Evolutionary conservation across 164 flowering plant species (phyloP).

Genomic region (Piper betle): DNA sequence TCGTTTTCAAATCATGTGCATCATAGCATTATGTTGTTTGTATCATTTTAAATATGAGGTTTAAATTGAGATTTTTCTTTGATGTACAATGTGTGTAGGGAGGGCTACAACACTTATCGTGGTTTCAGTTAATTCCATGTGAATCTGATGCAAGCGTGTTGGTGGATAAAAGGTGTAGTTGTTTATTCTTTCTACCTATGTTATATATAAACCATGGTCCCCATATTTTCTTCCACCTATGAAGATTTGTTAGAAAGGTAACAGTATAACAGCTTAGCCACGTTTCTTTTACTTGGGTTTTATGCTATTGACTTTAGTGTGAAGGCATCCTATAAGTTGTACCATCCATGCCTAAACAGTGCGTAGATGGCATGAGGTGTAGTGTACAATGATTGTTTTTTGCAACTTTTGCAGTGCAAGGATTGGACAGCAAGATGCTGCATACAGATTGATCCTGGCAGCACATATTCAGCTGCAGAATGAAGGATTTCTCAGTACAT

Average conservation of each 20-base stretch:
- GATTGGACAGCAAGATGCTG: conserved; percentile 69
- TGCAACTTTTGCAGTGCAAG: conserved; percentile 28
- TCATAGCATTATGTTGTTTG: background rate
- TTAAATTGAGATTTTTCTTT: background rate
- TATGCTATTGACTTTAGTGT: background rate
- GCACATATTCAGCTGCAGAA: conserved; percentile 83
- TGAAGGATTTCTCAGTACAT: conserved; percentile 78
- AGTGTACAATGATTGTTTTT: background rate
- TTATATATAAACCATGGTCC: background rate
- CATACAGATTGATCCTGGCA: conserved; percentile 54
- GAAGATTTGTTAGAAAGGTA: background rate
- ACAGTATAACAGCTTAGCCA: too few species aligned
- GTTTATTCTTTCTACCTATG: background rate
- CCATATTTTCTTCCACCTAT: too few species aligned
- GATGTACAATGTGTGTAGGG: conserved; percentile 34
- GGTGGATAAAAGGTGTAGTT: conserved; percentile 54
- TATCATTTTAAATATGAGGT: background rate
- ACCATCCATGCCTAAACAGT: background rate
- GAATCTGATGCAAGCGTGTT: conserved; percentile 51
- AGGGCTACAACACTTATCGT: conserved; percentile 79
- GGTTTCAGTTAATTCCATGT: conserved; percentile 92
- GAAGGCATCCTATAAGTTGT: background rate
- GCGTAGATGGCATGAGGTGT: background rate
- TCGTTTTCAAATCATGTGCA: too few species aligned
- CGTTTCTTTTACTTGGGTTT: too few species aligned